Evolutionary conservation across 371 early-diverging fungal genomes (phyloP).

Genomic region (Quaeritorhiza haematococci): DNA sequence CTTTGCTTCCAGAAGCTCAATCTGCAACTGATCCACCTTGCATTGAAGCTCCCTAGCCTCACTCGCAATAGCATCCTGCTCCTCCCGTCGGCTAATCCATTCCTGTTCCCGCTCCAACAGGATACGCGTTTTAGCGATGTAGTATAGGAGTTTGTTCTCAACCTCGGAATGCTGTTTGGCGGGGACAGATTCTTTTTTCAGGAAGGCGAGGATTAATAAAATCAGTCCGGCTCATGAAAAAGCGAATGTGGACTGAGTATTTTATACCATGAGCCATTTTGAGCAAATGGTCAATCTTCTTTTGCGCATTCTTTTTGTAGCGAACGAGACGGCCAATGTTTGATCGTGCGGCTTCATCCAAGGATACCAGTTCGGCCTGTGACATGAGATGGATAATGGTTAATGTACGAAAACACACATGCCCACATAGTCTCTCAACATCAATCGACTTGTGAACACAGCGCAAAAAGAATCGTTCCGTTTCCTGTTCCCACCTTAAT

Average conservation of each 20-base stretch:
- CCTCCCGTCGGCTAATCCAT: constrained; percentile 17
- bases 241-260: no score
- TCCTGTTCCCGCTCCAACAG: constrained; percentile 31
- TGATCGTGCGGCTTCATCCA: constrained; percentile 20
- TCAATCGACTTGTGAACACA: no score
- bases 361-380: constrained; percentile 13
- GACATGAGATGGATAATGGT: background rate
- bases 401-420: no score
- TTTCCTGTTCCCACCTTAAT: constrained; percentile 13
- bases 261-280: no score
- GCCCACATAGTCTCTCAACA: no score
- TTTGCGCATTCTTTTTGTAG: no score
- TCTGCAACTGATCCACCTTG: constrained; percentile 8
- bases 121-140: constrained; percentile 23
- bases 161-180: constrained; percentile 10
- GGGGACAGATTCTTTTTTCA: constrained; percentile 26
- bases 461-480: no score
- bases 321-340: constrained; percentile 25
- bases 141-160: constrained; percentile 18
- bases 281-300: no score
- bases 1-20: constrained; percentile 16
- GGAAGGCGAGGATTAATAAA: background rate
- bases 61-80: constrained; percentile 4
- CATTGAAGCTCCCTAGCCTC: background rate
- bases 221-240: no score